These are phyloP conservation scores for Dillenia turbinata DNA, from an alignment of 164 flowering plant genomes.

Conservation along the genomic window DNA sequence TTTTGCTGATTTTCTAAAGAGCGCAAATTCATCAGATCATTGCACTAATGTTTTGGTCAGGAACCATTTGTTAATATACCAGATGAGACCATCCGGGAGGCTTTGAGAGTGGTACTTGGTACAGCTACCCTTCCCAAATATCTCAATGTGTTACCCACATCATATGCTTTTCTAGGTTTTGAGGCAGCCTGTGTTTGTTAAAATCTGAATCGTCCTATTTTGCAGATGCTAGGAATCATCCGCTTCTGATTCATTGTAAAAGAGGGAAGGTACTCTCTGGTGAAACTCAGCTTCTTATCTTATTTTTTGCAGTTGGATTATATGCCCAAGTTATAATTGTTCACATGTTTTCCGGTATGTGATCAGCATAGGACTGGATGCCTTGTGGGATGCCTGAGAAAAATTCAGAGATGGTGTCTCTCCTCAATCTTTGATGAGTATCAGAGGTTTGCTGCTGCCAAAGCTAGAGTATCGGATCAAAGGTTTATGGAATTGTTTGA, in stretches of 20 bases:
- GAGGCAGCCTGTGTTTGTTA: no score
- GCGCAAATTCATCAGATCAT: no score
- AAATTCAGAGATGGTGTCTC: conserved; percentile 59
- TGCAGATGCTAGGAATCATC: conserved; percentile 65
- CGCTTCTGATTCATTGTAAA: conserved; percentile 75
- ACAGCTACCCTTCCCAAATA: not conserved
- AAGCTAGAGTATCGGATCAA: conserved; percentile 62
- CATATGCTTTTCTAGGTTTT: no score
- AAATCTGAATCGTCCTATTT: not conserved
- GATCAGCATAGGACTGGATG: conserved; percentile 75
- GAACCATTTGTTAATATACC: conserved; percentile 77
- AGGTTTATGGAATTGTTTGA: conserved; percentile 69
- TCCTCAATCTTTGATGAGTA: conserved; percentile 59
- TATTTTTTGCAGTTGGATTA: not conserved
- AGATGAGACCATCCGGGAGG: conserved; percentile 62
- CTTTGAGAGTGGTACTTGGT: conserved; percentile 72
- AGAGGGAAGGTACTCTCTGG: conserved; percentile 58
- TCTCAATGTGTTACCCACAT: no score
- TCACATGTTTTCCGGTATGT: not conserved
- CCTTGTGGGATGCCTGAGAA: conserved; percentile 66
- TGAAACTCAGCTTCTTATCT: not conserved
- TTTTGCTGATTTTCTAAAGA: no score
- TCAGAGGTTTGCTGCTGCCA: conserved; percentile 62
- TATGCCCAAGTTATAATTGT: not conserved
- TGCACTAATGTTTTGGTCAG: no score